Evolutionary conservation across 768 basidiomycete species (phyloP).

Genomic region (Neoboletus brunneissimus): DNA sequence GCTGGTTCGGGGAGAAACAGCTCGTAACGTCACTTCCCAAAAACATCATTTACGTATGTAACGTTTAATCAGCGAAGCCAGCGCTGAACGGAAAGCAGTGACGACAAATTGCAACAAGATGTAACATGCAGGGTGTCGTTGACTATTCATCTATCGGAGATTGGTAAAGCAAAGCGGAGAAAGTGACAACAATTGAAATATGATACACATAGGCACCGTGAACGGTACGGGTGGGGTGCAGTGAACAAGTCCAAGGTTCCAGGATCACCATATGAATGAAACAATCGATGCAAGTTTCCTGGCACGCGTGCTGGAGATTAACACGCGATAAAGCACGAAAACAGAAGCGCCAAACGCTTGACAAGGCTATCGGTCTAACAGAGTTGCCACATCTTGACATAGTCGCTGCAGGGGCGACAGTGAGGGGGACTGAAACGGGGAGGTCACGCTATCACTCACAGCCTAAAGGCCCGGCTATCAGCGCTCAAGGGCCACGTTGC

Average conservation of each 20-base stretch:
- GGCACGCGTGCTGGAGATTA: neutral
- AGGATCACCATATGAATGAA: neutral
- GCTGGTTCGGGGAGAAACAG: neutral
- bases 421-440: neutral
- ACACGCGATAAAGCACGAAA: neutral
- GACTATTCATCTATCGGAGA: neutral
- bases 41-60: neutral
- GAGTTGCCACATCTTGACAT: slow-evolving; percentile 35
- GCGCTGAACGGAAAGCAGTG: neutral
- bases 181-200: neutral
- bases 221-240: neutral
- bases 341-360: neutral
- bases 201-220: neutral
- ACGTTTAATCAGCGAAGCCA: neutral
- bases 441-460: slow-evolving; percentile 38
- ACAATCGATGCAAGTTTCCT: neutral
- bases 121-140: neutral
- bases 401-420: slow-evolving; percentile 17
- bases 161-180: neutral
- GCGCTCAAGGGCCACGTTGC: slow-evolving; percentile 69
- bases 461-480: slow-evolving; percentile 62
- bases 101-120: neutral
- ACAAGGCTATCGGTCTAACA: slow-evolving; percentile 10
- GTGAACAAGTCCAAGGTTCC: neutral
- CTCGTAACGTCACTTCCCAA: neutral